phyloP scores from a whole-genome alignment of 106 monocot genomes.

The Vanilla planifolia region DNA sequence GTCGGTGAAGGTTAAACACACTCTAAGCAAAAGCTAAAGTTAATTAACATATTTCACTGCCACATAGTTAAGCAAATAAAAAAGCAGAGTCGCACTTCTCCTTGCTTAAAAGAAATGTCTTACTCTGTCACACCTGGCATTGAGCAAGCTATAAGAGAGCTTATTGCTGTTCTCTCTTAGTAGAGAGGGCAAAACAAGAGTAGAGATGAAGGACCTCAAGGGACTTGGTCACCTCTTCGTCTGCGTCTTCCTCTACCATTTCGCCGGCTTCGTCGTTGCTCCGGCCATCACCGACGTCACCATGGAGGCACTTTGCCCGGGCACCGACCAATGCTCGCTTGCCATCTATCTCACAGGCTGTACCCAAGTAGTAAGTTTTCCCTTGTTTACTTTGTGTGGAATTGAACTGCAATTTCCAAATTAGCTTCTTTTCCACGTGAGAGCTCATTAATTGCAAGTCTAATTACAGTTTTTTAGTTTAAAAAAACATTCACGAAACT shows the following conservation, averaged over 20 bases:
- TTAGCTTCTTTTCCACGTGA: no score
- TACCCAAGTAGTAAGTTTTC: conserved; percentile 69
- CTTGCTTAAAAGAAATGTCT: conserved; percentile 30
- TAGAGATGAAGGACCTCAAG: conserved; percentile 41
- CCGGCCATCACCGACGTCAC: conserved; percentile 83
- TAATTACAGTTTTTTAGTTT: no score
- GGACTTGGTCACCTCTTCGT: conserved; percentile 55
- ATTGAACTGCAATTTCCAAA: no score
- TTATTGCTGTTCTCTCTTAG: not conserved
- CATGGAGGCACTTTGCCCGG: conserved; percentile 80
- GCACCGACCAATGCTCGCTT: conserved; percentile 66
- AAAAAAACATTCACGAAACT: no score
- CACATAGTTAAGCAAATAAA: no score
- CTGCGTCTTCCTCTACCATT: conserved; percentile 66
- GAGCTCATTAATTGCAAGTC: no score
- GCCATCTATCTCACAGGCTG: conserved; percentile 90
- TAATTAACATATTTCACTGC: no score
- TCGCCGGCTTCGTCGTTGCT: conserved; percentile 65
- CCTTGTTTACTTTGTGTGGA: no score
- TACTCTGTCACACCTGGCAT: conserved; percentile 8
- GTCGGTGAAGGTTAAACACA: no score
- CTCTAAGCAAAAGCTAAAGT: no score
- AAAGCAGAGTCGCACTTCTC: conserved; percentile 3
- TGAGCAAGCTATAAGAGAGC: not conserved
- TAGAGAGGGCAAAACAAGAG: not conserved